Percentiles rank a stretch among this genome's conserved stretches.
These are phyloP conservation scores for Globisporangium megalacanthum DNA, from an alignment of 352 stramenopile species.

Conservation along the genomic window DNA sequence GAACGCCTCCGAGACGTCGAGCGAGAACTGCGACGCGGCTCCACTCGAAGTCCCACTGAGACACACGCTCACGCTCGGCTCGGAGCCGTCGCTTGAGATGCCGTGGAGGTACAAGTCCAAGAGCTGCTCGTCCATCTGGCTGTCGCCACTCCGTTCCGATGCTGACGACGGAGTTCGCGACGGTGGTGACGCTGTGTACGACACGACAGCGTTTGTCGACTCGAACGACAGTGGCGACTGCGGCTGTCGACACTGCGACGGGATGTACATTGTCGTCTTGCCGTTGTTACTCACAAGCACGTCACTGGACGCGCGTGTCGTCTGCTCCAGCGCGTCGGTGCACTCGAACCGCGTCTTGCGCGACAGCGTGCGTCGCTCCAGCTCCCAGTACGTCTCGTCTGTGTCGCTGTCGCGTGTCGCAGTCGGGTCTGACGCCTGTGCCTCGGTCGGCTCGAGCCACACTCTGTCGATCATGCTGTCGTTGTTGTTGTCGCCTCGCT, in stretches of 20 bases:
- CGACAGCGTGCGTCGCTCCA: conserved; percentile 11
- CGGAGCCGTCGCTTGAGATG: conserved; percentile 28
- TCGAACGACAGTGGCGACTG: neutral
- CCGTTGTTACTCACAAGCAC: conserved; percentile 36
- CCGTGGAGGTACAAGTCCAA: conserved; percentile 52
- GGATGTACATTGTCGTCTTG: conserved; percentile 51
- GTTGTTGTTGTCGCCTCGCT: neutral
- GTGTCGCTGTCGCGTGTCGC: neutral
- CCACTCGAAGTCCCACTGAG: conserved; percentile 12
- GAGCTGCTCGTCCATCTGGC: conserved; percentile 51
- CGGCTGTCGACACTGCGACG: conserved; percentile 10
- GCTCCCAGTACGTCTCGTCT: conserved; percentile 9
- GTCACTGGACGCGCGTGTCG: neutral
- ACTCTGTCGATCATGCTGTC: neutral
- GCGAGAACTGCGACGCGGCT: conserved; percentile 17
- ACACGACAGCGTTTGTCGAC: conserved; percentile 3
- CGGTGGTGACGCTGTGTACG: neutral
- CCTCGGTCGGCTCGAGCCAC: neutral
- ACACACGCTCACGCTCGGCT: neutral
- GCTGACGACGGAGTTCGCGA: neutral
- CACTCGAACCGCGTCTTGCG: conserved; percentile 24
- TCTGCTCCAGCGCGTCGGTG: conserved; percentile 14
- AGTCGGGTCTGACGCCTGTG: conserved; percentile 14
- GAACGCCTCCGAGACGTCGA: conserved; percentile 20
- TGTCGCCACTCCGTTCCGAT: conserved; percentile 13